Base-by-base conservation (phyloP, 306 rosid species). In the Malus asiatica region DNA sequence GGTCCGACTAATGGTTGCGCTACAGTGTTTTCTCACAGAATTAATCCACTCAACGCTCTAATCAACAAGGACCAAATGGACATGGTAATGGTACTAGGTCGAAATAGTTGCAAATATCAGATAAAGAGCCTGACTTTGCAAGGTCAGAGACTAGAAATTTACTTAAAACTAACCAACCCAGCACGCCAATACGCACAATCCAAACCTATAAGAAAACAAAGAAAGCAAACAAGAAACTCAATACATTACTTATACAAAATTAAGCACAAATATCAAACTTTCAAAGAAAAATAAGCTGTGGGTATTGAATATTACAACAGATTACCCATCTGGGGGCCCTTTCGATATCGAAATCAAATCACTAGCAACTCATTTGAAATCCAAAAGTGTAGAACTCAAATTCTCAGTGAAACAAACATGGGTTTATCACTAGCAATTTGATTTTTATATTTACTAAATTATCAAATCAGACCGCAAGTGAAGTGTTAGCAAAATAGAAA, bases 41-140 rank as follows among this genome's bases (percentile, higher is more conserved):
- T 32, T 6, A 32, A 32, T 32, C 33, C 6, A 4, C 35, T 5
- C 35, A 32, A 4, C 5, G 6, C 35, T 32, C 6, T 32, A 32
- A 5, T 32, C 5, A 32, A 1, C 35, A 32, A 4, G 1, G 35
- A 4, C 35, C 35, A 32, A 1, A 32, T 32, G 35, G 6, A 32
- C 6, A 32, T 32, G 35, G 35, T 32, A 32, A 93, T 93, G 58
- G 87, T 80, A 15, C 44, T 14, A 12, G 16, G 6, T 59, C 15
- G 16, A 18, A 18, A 59, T 59, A 18, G 64, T 18, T 7, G n/a
- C 11, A 55, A 55, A 20, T 20, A 8, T 55, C 27, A 55, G 13
- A 18, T 18, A 52, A 52, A 52, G 59, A 52, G 20, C 59, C 22
- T 27, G 9, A 5, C 59, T 52, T 52, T 52, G 58, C 42, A 46